Conservation (phyloP, 352 stramenopile genomes). For the Thalassiosira oceanica region DNA sequence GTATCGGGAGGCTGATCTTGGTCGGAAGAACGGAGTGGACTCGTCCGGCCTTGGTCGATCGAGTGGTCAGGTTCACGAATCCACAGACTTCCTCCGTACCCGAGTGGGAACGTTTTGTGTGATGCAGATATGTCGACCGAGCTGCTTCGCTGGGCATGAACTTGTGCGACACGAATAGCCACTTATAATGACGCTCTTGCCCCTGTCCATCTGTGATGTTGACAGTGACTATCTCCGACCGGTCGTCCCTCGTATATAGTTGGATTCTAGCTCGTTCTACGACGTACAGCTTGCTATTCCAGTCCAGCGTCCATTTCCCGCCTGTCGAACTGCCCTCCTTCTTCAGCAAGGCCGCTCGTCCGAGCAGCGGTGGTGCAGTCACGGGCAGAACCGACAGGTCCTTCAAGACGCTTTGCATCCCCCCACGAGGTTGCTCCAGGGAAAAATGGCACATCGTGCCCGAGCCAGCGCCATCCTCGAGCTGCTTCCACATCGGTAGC, state of each 20-base stretch:
- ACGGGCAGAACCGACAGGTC: conserved; percentile 15
- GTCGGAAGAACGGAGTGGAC: conserved; percentile 24
- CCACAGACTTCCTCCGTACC: conserved; percentile 12
- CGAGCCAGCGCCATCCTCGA: background rate
- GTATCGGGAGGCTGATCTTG: conserved; percentile 13
- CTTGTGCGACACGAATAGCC: conserved; percentile 3
- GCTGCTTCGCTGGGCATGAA: background rate
- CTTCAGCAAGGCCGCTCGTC: conserved; percentile 18
- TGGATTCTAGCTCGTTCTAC: conserved; percentile 1
- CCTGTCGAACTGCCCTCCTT: background rate
- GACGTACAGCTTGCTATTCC: conserved; percentile 13
- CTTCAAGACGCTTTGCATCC: conserved; percentile 7
- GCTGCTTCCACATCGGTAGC: conserved; percentile 5
- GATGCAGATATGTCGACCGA: conserved; percentile 1
- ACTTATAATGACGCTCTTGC: background rate
- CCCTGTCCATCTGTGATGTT: conserved; percentile 2
- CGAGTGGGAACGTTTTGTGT: conserved; percentile 14
- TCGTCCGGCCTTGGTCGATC: conserved; percentile 1
- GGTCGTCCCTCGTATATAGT: background rate
- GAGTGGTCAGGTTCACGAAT: conserved; percentile 3
- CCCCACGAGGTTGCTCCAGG: conserved; percentile 17
- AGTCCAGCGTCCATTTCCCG: conserved; percentile 33
- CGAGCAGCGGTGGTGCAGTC: conserved; percentile 23
- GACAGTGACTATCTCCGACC: conserved; percentile 5
- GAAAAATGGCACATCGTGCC: conserved; percentile 15